Percentiles rank a stretch among this genome's conserved stretches.
These are phyloP conservation scores for Cardamine resedifolia DNA, from an alignment of 345 rosid species.

Conservation along the genomic window DNA sequence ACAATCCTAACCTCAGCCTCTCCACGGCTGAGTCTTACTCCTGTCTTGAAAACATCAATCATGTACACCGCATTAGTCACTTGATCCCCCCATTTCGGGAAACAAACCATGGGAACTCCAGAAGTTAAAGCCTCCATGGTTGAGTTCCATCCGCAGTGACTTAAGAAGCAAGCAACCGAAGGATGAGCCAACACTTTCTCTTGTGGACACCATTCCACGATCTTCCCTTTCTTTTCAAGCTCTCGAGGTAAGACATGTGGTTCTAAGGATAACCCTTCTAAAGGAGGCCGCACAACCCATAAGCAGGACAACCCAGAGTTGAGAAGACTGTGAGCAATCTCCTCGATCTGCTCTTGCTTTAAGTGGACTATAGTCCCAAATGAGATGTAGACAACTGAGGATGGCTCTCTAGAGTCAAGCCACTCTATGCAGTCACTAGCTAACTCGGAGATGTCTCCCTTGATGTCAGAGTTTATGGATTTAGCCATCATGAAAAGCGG, in stretches of 20 bases:
- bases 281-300: constrained; percentile 26
- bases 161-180: constrained; percentile 26
- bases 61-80: constrained; percentile 67
- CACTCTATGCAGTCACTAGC: constrained; percentile 49
- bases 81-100: constrained; percentile 85
- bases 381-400: constrained; percentile 50
- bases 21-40: constrained; percentile 66
- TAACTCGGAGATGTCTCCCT: constrained; percentile 48
- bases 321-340: constrained; percentile 38
- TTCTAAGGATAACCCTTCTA: neutral
- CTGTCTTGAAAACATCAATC: constrained; percentile 58
- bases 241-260: constrained; percentile 5
- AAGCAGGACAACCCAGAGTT: constrained; percentile 9
- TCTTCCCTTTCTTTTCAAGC: constrained; percentile 1
- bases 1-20: constrained; percentile 50
- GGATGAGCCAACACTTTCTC: constrained; percentile 28
- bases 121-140: constrained; percentile 61
- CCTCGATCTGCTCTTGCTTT: constrained; percentile 36
- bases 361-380: constrained; percentile 42
- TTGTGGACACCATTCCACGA: constrained; percentile 34
- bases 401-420: constrained; percentile 43
- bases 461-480: constrained; percentile 29
- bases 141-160: constrained; percentile 40
- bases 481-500: constrained; percentile 59
- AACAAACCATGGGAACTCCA: constrained; percentile 62